Evolutionary conservation across 2,329 filamentous ascomycete species (phyloP), one percentile per base, ranked within the genome.

Genomic region (Diaporthe batatas): DNA sequence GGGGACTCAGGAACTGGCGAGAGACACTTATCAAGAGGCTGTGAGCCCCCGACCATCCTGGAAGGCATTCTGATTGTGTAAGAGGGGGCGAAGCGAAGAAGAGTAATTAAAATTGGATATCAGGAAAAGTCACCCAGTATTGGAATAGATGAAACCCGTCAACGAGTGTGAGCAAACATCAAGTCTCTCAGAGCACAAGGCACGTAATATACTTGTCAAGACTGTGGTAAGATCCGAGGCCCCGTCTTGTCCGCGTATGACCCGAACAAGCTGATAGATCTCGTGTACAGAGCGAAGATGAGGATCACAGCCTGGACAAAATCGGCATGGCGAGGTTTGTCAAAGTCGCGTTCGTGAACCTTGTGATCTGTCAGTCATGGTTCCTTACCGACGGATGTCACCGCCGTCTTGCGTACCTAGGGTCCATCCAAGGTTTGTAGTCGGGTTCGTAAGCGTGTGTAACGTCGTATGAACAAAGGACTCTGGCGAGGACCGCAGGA

Each of bases 131-230:
- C n/a, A n/a, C 6, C 18, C 18, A 51, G 21, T 49, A 8, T 29
- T 51, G 8, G 29, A 23, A 4, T 34, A 25, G 62, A 25, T 18
- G 32, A 29, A 23, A 25, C 62, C 51, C 62, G 14, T 65, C 36
- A 36, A 51, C 29, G 32, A 65, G 18, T 25, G 62, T 34, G 32
- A 34, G 44, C 29, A 65, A 25, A 51, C 42, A 51, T 32, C 44
- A 36, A 65, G 42, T 51, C 29, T 51, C 62, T 34, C 44, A 23
- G 32, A 65, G 62, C 62, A 65, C 62, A 65, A 65, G 62, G 62
- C 21, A 65, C 62, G 62, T 65, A 65, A 65, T 65, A 65, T 65
- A 65, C 44, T 65, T 29, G 62, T 51, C 62, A 65, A 65, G 44
- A 51, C 42, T 44, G 16, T 51, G 62, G 21, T 18, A 36, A n/a